Percentiles rank a stretch among this genome's conserved stretches.
Conservation (phyloP, 768 basidiomycete genomes). For the Nidularia pulvinata region DNA sequence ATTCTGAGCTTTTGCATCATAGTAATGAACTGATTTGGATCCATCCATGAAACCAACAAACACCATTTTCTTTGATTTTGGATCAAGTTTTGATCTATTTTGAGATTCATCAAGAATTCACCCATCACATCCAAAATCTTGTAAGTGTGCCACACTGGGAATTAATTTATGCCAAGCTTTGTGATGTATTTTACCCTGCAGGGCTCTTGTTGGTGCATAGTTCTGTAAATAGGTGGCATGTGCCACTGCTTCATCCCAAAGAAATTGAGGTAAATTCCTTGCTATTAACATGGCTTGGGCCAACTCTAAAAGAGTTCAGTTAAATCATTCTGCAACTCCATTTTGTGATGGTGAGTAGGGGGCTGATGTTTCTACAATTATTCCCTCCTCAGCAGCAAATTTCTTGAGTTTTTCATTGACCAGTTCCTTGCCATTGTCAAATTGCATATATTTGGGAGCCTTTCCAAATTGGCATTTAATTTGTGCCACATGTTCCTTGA, state of each 20-base stretch:
- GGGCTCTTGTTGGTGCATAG: conserved; percentile 13
- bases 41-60: conserved; percentile 19
- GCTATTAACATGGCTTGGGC: conserved; percentile 27
- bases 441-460: conserved; percentile 5
- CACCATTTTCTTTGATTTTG: conserved; percentile 14
- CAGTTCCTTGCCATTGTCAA: too few relatives aligned
- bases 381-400: conserved; percentile 18
- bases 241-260: conserved; percentile 27
- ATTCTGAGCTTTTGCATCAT: conserved; percentile 9
- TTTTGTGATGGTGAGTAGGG: conserved; percentile 37
- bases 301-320: conserved; percentile 25
- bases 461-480: conserved; percentile 9
- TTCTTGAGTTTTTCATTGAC: too few relatives aligned
- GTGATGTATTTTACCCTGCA: conserved; percentile 17
- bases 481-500: conserved; percentile 8
- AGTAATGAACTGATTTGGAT: conserved; percentile 17
- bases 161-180: conserved; percentile 8
- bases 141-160: conserved; percentile 13
- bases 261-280: conserved; percentile 13
- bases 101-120: conserved; percentile 13
- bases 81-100: conserved; percentile 12
- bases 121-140: conserved; percentile 20
- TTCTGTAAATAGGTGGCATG: conserved; percentile 26
- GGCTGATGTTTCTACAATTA: conserved; percentile 23
- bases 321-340: conserved; percentile 36